Percentiles rank a stretch among this genome's conserved stretches.
Conservation (phyloP, 139 green algal species). For the Chlamydomonas incerta region DNA sequence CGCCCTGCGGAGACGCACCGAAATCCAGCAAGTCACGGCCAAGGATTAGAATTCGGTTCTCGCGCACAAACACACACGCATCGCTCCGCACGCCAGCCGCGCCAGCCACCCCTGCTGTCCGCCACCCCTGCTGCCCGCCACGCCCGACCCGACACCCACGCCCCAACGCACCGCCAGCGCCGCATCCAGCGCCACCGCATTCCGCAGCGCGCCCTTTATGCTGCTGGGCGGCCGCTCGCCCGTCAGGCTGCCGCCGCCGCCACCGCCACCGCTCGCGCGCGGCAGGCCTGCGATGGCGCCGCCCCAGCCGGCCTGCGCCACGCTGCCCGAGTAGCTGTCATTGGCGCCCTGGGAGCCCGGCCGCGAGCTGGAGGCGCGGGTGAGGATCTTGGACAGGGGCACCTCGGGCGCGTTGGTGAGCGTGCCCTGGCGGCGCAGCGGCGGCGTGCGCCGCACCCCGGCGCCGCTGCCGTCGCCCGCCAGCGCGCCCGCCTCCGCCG, state of each 20-base stretch:
- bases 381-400: not conserved
- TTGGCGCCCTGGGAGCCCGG: too few relatives aligned
- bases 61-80: too few relatives aligned
- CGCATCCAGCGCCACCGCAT: not conserved
- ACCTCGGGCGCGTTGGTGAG: not conserved
- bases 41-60: too few relatives aligned
- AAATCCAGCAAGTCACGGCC: not conserved
- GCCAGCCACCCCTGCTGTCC: too few relatives aligned
- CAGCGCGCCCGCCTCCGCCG: not conserved
- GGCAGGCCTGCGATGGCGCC: too few relatives aligned
- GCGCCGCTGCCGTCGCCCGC: not conserved
- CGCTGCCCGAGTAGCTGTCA: too few relatives aligned
- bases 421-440: slow-evolving; percentile 1
- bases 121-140: not conserved
- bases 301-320: too few relatives aligned
- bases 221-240: not conserved
- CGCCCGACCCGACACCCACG: not conserved
- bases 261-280: too few relatives aligned
- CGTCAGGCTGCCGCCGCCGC: not conserved
- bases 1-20: not conserved
- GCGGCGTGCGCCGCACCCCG: slow-evolving; percentile 3
- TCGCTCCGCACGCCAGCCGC: too few relatives aligned
- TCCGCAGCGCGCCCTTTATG: not conserved
- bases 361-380: too few relatives aligned
- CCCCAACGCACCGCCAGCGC: not conserved